Percentiles rank a stretch among this genome's conserved stretches.
Evolutionary conservation across 2,329 filamentous ascomycete genomes (phyloP).

Genomic region (Hypoxylon sp.): DNA sequence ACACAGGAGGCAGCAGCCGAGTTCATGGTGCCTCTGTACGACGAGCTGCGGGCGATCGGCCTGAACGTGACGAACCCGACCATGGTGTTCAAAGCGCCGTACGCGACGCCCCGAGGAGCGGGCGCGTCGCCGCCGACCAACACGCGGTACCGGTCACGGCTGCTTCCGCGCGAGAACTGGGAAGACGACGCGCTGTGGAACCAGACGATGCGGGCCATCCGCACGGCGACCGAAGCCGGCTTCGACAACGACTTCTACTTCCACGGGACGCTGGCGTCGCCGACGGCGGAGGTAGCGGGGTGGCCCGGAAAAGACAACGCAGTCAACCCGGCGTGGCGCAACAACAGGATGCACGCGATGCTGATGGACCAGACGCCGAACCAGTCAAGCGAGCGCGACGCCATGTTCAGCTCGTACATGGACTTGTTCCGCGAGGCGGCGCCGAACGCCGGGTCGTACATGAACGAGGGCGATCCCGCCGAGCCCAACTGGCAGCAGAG

Average conservation of each 20-base stretch:
- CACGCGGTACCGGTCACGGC: slow-evolving; percentile 51
- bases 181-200: slow-evolving; percentile 47
- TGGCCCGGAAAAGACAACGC: slow-evolving; percentile 51
- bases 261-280: slow-evolving; percentile 51
- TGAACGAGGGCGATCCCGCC: slow-evolving; percentile 65
- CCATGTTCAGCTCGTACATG: slow-evolving; percentile 45
- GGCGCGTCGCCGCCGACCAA: slow-evolving; percentile 48
- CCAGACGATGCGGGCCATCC: slow-evolving; percentile 49
- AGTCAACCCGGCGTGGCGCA: slow-evolving; percentile 59
- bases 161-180: slow-evolving; percentile 50
- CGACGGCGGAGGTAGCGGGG: slow-evolving; percentile 47
- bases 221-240: slow-evolving; percentile 47
- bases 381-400: slow-evolving; percentile 44
- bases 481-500: slow-evolving; percentile 59
- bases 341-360: slow-evolving; percentile 53
- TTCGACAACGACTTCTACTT: slow-evolving; percentile 53
- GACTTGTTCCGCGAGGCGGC: slow-evolving; percentile 51
- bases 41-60: slow-evolving; percentile 49
- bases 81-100: slow-evolving; percentile 43
- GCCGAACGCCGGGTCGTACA: slow-evolving; percentile 59
- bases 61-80: slow-evolving; percentile 48
- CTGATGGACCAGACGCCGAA: slow-evolving; percentile 48
- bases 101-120: slow-evolving; percentile 46
- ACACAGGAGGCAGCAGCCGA: slow-evolving; percentile 38
- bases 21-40: slow-evolving; percentile 52